phyloP scores from a whole-genome alignment of 2,329 filamentous ascomycete species.

The Colletotrichum scovillei region DNA sequence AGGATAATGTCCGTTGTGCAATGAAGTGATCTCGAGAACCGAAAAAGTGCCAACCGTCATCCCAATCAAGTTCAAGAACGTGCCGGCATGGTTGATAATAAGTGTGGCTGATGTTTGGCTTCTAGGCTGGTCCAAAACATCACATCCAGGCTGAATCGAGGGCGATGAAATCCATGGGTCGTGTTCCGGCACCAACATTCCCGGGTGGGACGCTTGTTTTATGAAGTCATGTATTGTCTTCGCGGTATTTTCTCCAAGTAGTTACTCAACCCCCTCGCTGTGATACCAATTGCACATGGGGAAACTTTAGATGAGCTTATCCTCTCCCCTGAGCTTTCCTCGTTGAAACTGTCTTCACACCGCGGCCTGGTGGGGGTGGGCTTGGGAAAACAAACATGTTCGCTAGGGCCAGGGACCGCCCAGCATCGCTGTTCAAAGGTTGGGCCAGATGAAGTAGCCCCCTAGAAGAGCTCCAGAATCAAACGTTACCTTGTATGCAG shows the following conservation, averaged over 20 bases:
- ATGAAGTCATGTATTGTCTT: not conserved
- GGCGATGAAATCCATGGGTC: conserved; percentile 1
- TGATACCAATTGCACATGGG: conserved; percentile 25
- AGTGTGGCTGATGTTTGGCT: conserved; percentile 18
- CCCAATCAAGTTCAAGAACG: not conserved
- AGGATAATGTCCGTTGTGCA: not conserved
- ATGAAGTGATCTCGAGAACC: not conserved
- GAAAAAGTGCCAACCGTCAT: not conserved
- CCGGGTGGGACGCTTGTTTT: conserved; percentile 28
- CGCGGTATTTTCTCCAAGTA: not conserved
- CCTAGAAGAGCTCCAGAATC: not conserved
- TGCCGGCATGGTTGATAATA: conserved; percentile 23
- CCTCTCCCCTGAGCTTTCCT: conserved; percentile 6
- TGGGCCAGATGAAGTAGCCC: not conserved
- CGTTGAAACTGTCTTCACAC: conserved; percentile 29
- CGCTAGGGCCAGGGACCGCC: not conserved
- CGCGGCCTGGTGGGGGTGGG: conserved; percentile 12
- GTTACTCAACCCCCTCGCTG: conserved; percentile 27
- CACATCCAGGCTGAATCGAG: not conserved
- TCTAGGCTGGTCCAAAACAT: not conserved
- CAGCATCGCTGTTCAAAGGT: not conserved
- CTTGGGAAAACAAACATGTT: conserved; percentile 29
- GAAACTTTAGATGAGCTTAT: conserved; percentile 29
- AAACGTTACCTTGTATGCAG: not conserved
- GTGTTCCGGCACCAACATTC: conserved; percentile 20